Percentiles rank a stretch among this genome's conserved stretches.
phyloP scores from a whole-genome alignment of 768 basidiomycete genomes.

The Dictyophora rubrovolvata region DNA sequence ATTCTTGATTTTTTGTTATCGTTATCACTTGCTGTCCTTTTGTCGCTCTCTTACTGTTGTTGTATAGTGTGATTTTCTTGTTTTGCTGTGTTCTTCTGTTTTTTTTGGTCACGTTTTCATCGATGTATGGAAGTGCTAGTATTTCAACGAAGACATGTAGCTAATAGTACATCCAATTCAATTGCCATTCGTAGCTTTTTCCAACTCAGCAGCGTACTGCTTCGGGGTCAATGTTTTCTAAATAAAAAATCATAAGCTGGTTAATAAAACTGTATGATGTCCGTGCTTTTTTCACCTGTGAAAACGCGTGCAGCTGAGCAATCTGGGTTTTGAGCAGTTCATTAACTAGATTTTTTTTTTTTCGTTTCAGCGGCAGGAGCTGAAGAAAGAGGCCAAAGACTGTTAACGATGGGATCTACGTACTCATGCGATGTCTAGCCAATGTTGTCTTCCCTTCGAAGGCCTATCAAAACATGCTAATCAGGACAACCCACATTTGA shows the following conservation, averaged over 20 bases:
- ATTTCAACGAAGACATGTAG: too few species aligned
- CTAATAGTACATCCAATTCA: too few species aligned
- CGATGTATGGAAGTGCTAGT: too few species aligned
- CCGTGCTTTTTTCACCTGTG: conserved; percentile 44
- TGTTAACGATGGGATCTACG: conserved; percentile 13
- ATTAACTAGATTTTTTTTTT: conserved; percentile 43
- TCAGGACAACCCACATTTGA: background rate
- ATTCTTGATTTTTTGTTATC: background rate
- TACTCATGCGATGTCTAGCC: conserved; percentile 63
- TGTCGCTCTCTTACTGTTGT: background rate
- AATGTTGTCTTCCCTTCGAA: conserved; percentile 78
- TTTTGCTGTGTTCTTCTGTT: too few species aligned
- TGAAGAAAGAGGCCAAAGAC: background rate
- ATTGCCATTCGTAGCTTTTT: background rate
- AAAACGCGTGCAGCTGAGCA: conserved; percentile 78
- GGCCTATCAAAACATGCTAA: conserved; percentile 27
- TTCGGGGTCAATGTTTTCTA: conserved; percentile 68
- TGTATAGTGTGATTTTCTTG: background rate
- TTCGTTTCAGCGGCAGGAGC: background rate
- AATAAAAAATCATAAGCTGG: background rate
- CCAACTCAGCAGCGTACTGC: conserved; percentile 46
- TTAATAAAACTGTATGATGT: background rate
- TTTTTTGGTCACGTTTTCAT: too few species aligned
- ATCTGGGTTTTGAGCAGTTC: conserved; percentile 66
- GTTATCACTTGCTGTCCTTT: background rate